phyloP scores from a whole-genome alignment of 1,139 yeast species.

The Hanseniaspora sp. region DNA sequence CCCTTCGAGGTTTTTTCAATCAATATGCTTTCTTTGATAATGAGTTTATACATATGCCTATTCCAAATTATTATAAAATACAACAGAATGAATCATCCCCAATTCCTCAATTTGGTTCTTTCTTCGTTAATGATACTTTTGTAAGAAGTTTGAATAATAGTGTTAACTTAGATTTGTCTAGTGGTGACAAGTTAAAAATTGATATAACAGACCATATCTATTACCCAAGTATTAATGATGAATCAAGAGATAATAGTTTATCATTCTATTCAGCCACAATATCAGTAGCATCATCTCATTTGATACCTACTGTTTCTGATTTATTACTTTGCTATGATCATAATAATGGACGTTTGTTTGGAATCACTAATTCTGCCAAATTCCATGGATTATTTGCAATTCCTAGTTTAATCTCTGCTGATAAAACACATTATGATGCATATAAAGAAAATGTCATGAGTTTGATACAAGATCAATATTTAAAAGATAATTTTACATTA shows the following conservation, averaged over 20 bases:
- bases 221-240: neutral
- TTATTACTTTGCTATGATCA: slow-evolving; percentile 2
- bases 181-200: neutral
- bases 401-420: slow-evolving; percentile 2
- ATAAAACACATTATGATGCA: neutral
- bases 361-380: slow-evolving; percentile 11
- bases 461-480: slow-evolving; percentile 2
- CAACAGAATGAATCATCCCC: neutral
- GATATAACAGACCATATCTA: slow-evolving; percentile 2
- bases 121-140: slow-evolving; percentile 6
- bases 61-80: neutral
- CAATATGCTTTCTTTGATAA: neutral
- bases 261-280: slow-evolving; percentile 6
- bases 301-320: neutral
- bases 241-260: neutral
- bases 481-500: neutral
- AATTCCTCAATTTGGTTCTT: neutral
- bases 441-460: slow-evolving; percentile 1
- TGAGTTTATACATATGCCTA: slow-evolving; percentile 3
- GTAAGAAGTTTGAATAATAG: neutral
- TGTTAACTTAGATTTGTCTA: neutral
- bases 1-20: slow-evolving; percentile 7
- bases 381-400: slow-evolving; percentile 12
- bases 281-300: slow-evolving; percentile 4
- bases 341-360: slow-evolving; percentile 5